These are phyloP conservation scores for Ceratocystiopsis brevicomis DNA, from an alignment of 2,329 filamentous ascomycete species.

Conservation along the genomic window DNA sequence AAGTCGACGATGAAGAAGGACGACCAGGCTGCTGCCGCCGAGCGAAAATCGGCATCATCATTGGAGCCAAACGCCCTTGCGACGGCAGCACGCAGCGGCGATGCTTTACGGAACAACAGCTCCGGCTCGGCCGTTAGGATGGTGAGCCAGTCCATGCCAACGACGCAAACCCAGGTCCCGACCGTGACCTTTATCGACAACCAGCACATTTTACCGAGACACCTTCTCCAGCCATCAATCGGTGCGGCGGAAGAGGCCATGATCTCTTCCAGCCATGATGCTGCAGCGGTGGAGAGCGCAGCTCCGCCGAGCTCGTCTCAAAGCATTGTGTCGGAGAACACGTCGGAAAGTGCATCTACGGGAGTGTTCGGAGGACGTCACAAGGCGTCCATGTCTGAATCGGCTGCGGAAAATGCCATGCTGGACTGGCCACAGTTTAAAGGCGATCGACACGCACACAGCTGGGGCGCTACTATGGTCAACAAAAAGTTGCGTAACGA, in stretches of 20 bases:
- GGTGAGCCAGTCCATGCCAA: conserved; percentile 58
- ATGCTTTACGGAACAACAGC: neutral
- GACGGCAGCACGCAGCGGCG: neutral
- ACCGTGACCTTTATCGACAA: conserved; percentile 92
- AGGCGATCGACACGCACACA: conserved; percentile 35
- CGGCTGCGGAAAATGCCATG: neutral
- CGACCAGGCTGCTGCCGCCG: conserved; percentile 17
- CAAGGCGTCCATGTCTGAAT: neutral
- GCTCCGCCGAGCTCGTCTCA: too few relatives aligned
- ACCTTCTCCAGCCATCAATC: conserved; percentile 49
- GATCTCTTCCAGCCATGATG: too few relatives aligned
- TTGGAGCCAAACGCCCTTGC: too few relatives aligned
- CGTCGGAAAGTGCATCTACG: neutral
- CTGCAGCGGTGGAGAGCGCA: neutral
- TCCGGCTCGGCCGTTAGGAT: conserved; percentile 18
- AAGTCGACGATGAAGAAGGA: conserved; percentile 36
- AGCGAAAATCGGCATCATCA: conserved; percentile 9
- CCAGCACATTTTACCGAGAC: conserved; percentile 74
- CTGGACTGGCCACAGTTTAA: too few relatives aligned
- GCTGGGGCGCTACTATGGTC: conserved; percentile 82
- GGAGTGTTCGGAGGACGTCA: neutral
- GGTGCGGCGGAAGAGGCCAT: neutral
- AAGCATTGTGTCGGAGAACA: too few relatives aligned
- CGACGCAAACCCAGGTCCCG: conserved; percentile 46
- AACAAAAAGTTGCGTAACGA: conserved; percentile 78